These are phyloP conservation scores for Trichoderma sp. DNA, from an alignment of 2,329 filamentous ascomycete species.

Conservation along the genomic window DNA sequence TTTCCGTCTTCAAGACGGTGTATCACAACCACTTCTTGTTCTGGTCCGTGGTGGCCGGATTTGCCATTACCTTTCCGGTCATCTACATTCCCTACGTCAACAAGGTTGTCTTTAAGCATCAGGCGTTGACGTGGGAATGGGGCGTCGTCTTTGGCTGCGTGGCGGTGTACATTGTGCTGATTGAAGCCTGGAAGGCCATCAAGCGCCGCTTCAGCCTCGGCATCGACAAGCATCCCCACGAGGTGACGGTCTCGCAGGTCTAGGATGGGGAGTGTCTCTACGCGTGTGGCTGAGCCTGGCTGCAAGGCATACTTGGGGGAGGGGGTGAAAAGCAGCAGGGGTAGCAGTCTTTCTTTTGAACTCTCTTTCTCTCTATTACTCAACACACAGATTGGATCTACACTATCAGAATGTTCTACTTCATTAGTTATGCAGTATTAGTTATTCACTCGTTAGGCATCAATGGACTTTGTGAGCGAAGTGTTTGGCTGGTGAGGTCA, in stretches of 20 bases:
- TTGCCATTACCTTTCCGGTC: conserved; percentile 62
- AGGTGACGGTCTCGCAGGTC: conserved; percentile 21
- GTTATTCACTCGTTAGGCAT: conserved; percentile 13
- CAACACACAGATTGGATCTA: not conserved
- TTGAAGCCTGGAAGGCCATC: conserved; percentile 70
- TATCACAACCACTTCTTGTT: conserved; percentile 70
- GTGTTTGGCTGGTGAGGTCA: conserved; percentile 9
- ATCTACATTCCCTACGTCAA: conserved; percentile 71
- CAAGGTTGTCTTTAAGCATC: conserved; percentile 68
- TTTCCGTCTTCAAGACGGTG: conserved; percentile 61
- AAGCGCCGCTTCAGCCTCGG: conserved; percentile 57
- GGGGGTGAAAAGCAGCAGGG: no score
- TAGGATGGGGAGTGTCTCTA: not conserved
- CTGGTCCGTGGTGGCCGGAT: conserved; percentile 63
- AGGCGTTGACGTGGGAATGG: conserved; percentile 72
- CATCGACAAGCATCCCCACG: conserved; percentile 32
- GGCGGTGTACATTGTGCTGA: conserved; percentile 61
- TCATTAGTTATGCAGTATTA: conserved; percentile 21
- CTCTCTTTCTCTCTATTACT: not conserved
- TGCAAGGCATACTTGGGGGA: conserved; percentile 5
- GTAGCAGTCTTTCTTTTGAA: no score
- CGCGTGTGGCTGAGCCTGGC: conserved; percentile 2
- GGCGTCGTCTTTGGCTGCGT: conserved; percentile 64
- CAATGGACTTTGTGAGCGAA: not conserved
- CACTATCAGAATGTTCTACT: conserved; percentile 17